Evolutionary conservation across 2,329 filamentous ascomycete species (phyloP), one percentile per base, ranked within the genome.

Genomic region (Pseudocercospora fijiensis): DNA sequence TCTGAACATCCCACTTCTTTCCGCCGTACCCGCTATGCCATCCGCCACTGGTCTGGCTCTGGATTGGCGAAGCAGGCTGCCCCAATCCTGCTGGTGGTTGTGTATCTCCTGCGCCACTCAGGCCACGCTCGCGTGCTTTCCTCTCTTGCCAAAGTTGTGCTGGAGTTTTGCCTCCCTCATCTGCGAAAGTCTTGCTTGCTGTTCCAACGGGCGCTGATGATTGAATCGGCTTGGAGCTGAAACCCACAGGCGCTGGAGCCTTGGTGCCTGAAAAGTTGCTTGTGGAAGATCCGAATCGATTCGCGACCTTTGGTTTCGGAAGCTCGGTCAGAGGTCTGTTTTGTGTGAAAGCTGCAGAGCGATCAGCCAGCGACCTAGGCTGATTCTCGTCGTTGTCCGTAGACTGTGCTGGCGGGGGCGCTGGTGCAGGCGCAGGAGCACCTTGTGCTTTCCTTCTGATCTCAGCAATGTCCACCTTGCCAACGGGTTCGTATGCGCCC

Each of bases 91-190:
- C 74, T 49, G 84, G 74, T 20, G 81, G 76, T 57, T 82, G 77
- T 27, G 81, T 79, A 57, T 84, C 80, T 57, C 76, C 80, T 45
- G 80, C 81, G 52, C 85, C 88, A 58, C 77, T 82, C 24, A 77
- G 69, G 22, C 85, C 87, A 63, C 88, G 84, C 76, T 95, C 88
- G 65, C 88, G 88, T 41, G 91, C 94, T 82, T 98, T 98, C 82
- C 93, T 96, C 82, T 99, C 95, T 0, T 94, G 94, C 95, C 95
- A 99, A 37, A 96, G 80, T 77, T 99, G 95, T 28, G 95, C 93
- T 6, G 95, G 95, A 4, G 95, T 98, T 82, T 98, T 99, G 66
- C 95, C 95, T 67, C 90, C 93, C 76, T 96, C 83, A 70, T 97
- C 93, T 16, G 95, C 95, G 81, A 98, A 99, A 0, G 92, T 96